Evolutionary conservation across 2,329 filamentous ascomycete genomes (phyloP), one percentile per base, ranked within the genome.

Genomic region (Plenodomus lindquistii): DNA sequence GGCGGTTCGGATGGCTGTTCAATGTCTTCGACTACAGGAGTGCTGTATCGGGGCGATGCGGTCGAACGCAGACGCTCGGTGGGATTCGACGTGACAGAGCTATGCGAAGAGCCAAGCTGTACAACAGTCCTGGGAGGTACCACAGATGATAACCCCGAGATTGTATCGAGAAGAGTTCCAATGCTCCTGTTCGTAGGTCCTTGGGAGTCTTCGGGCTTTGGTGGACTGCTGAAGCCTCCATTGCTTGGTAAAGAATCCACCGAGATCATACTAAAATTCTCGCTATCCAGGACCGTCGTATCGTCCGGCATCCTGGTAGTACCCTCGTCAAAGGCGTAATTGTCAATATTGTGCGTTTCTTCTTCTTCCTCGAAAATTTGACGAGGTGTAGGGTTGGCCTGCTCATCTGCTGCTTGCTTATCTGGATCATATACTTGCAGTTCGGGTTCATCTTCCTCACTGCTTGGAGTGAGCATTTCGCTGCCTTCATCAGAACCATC

Each of bases 211-310:
- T 52, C 44, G 20, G 44, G 44, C 40, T 62, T 56, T 11, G 53
- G 49, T 11, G 69, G 67, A 38, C 64, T 69, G n/a, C 58, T 62
- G 10, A 63, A 48, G 11, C 54, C 56, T 24, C 57, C 62, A 35
- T 54, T 63, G 36, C 67, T 72, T 22, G 72, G 72, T 24, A 80
- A 55, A 1, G 77, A 78, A 29, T 79, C 74, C 10, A 79, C 65
- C 2, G 77, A 79, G 1, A 80, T 70, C 73, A 80, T 79, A 48
- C 75, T 80, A 59, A 80, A 79, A 44, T 75, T 76, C 54, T 79
- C 77, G 50, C 77, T 78, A 37, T 76, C 69, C 7, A 75, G 62
- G n/a, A 78, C 66, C 0, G 77, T 79, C 9, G 72, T 70, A 34
- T 79, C 77, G 18, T 77, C 77, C 3, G 60, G 65, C 61, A 66